phyloP scores from a whole-genome alignment of 1,284 basidiomycete genomes.

The Sanghuangporus weigelae region DNA sequence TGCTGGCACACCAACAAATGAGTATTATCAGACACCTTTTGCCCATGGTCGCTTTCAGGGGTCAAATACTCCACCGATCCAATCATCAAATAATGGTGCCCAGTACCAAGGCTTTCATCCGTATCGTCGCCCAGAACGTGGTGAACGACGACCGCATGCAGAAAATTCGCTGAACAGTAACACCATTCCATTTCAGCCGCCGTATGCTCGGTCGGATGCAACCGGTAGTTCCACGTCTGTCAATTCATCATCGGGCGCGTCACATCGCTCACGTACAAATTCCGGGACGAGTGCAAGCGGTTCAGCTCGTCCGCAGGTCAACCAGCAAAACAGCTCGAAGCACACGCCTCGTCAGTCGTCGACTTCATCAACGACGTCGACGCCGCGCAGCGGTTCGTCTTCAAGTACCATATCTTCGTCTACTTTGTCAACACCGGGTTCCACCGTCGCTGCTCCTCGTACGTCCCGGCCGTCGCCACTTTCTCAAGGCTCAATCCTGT shows the following conservation, averaged over 20 bases:
- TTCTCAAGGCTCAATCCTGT: conserved; percentile 46
- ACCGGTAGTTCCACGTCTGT: conserved; percentile 70
- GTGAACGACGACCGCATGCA: conserved; percentile 17
- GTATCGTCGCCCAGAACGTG: conserved; percentile 63
- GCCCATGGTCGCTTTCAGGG: conserved; percentile 6
- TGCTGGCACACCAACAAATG: conserved; percentile 24
- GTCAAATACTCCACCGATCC: not conserved
- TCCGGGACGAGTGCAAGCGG: conserved; percentile 22
- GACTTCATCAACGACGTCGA: conserved; percentile 40
- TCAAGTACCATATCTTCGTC: conserved; percentile 26
- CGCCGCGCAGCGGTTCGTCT: conserved; percentile 32
- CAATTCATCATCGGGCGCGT: conserved; percentile 48
- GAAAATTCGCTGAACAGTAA: conserved; percentile 13
- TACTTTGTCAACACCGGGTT: conserved; percentile 29
- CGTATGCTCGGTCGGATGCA: conserved; percentile 70
- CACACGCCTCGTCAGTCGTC: conserved; percentile 37
- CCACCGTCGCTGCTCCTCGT: conserved; percentile 38
- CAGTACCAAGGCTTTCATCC: conserved; percentile 68
- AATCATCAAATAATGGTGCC: conserved; percentile 5
- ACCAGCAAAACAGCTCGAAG: conserved; percentile 33
- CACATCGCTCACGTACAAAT: conserved; percentile 61
- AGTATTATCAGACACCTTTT: conserved; percentile 16
- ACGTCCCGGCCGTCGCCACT: conserved; percentile 70
- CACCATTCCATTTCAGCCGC: conserved; percentile 45
- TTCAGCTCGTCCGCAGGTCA: conserved; percentile 18